Evolutionary conservation across 305 asterid genomes (phyloP), one percentile per base, ranked within the genome.

Genomic region (Solanum hybrid): DNA sequence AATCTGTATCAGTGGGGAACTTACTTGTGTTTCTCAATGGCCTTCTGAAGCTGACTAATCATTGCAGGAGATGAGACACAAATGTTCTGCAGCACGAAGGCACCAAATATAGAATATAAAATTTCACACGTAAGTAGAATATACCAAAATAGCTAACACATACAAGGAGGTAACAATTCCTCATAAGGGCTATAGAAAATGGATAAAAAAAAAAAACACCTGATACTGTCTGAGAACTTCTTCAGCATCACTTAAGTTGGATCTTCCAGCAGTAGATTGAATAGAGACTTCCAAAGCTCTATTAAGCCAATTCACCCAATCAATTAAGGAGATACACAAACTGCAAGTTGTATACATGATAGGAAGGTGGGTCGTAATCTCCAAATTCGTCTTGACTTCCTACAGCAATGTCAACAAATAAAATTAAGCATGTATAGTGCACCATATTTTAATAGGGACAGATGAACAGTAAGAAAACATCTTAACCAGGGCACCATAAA

Each of bases 11-110:
- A 33, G 33, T 31, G 29, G 57, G 89, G 71, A 90, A 93, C 99
- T 95, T 95, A 96, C 99, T 90, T 92, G 92, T 97, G 99, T 92
- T 93, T 95, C 90, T 91, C 92, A 89, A 95, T 92, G 88, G 97
- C 97, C 87, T 93, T 92, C 90, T 83, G 95, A 90, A 97, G 94
- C 89, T 82, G 92, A 36, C 92, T 91, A 90, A 92, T 90, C 91
- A 96, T 85, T 92, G 89, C 81, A 61, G 98, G 98, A 80, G 94
- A 97, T 87, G 94, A 91, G 86, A 94, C 92, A 89, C 88, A 89
- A 86, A 89, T 90, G 88, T 89, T 92, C 99, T 97, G 98, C 95
- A 93, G 91, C 81, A 92, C 82, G 78, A 91, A 88, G 77, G 83
- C 74, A 92, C 85, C 75, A 91, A 37, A 89, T 18, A 86, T 69